These are phyloP conservation scores for Ailanthus altissimus DNA, from an alignment of 345 rosid genomes.

Conservation along the genomic window DNA sequence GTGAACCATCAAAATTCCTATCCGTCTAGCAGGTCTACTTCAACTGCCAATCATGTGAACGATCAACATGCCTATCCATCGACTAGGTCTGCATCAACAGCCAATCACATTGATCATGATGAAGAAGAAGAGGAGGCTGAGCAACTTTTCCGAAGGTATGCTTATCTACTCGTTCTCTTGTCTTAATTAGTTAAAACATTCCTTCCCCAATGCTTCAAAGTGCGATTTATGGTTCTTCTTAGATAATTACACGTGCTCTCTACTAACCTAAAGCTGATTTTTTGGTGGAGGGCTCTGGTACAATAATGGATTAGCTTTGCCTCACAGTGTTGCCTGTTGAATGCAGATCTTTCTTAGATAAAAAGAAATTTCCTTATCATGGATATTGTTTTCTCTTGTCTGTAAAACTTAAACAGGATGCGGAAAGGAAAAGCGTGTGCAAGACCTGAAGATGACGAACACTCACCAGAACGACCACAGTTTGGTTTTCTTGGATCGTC, in stretches of 20 bases:
- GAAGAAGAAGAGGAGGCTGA: constrained; percentile 72
- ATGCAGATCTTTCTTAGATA: neutral
- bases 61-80: constrained; percentile 56
- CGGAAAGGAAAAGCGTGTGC: constrained; percentile 90
- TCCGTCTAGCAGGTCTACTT: constrained; percentile 44
- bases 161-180: neutral
- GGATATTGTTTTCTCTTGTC: constrained; percentile 6
- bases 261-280: neutral
- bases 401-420: constrained; percentile 47
- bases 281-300: neutral
- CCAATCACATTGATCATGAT: constrained; percentile 17
- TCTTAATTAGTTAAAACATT: neutral
- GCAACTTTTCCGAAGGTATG: constrained; percentile 87
- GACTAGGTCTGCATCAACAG: constrained; percentile 39
- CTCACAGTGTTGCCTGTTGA: neutral
- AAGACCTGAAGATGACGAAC: constrained; percentile 75
- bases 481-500: constrained; percentile 54
- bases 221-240: neutral
- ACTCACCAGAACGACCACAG: constrained; percentile 34
- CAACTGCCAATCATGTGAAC: constrained; percentile 29
- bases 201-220: neutral
- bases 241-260: neutral
- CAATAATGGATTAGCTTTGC: neutral
- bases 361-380: neutral
- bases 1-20: constrained; percentile 51